These are phyloP conservation scores for Kluyveromyces dobzhanskii DNA, from an alignment of 805 yeast species.

Conservation along the genomic window DNA sequence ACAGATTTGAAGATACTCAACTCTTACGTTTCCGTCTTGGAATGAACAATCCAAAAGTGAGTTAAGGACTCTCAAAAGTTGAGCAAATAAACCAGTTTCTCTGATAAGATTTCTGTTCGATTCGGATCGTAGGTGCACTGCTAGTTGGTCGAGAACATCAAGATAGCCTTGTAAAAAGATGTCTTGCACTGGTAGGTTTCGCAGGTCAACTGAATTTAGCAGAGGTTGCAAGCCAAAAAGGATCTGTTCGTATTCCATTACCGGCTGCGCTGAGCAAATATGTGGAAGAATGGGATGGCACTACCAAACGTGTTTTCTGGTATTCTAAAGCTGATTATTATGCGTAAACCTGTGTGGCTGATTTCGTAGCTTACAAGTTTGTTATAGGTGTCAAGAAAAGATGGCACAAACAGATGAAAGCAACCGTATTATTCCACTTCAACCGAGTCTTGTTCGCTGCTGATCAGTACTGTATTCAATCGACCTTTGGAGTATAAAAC, in stretches of 20 bases:
- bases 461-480: too few relatives aligned
- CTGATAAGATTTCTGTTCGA: slow-evolving; percentile 24
- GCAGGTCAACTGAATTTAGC: slow-evolving; percentile 12
- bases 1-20: slow-evolving; percentile 14
- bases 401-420: too few relatives aligned
- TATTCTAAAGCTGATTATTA: too few relatives aligned
- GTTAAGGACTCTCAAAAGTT: slow-evolving; percentile 14
- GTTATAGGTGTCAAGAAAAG: too few relatives aligned
- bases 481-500: too few relatives aligned
- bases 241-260: slow-evolving; percentile 29
- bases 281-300: too few relatives aligned
- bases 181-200: slow-evolving; percentile 15
- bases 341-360: too few relatives aligned
- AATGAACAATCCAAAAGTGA: slow-evolving; percentile 12
- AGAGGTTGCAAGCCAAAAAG: slow-evolving; percentile 26
- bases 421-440: too few relatives aligned
- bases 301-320: too few relatives aligned
- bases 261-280: too few relatives aligned
- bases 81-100: slow-evolving; percentile 19
- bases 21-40: slow-evolving; percentile 3
- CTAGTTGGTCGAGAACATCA: slow-evolving; percentile 23
- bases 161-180: slow-evolving; percentile 15
- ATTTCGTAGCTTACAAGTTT: too few relatives aligned
- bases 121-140: slow-evolving; percentile 24
- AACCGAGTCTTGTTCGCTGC: too few relatives aligned